Base-by-base conservation (phyloP, 441 rosid species). In the Erysimum pusillum region DNA sequence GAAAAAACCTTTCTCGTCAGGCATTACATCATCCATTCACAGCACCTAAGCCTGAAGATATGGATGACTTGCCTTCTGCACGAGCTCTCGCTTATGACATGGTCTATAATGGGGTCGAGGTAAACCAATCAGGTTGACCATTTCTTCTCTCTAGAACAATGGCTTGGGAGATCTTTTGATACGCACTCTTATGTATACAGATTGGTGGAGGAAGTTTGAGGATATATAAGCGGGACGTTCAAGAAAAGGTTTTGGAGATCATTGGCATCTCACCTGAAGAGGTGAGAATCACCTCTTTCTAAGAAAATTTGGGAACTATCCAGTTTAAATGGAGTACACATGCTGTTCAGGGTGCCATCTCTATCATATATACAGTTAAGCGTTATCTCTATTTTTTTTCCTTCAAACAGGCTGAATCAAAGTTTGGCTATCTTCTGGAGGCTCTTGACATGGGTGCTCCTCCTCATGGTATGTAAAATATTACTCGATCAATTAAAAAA, bases 141-240 rank as follows among this genome's bases (percentile, higher is more conserved):
- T 70, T 32, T 48, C 20, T 39, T 69, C 10, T 48, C 56, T 36
- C 15, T 71, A 31, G 63, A 39, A 45, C 49, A 67, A 51, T 59
- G n/a, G 38, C 65, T 71, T 49, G 69, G 72, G 61, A 56, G 38
- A 53, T 72, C 45, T 41, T 63, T 67, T 41, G 17, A 35, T 36
- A 36, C 18, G 62, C 9, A 46, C 44, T 59, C 56, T 38, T 61
- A 57, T 73, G 44, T 65, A 71, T 79, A 64, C 79, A 93, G 99
- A 95, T 95, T 85, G 99, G 99, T 31, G 99, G 98, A 38, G 99
- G 99, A 79, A 95, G 99, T 83, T 85, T 95, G 84, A 93, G 98
- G 87, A 95, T 91, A 67, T 90, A 91, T 73, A 90, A 89, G 76
- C 92, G 97, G 5, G 94, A 90, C 62, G 74, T 93, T 67, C 99